These are phyloP conservation scores for Yarrowia porcina DNA, from an alignment of 805 yeast genomes.

Conservation along the genomic window DNA sequence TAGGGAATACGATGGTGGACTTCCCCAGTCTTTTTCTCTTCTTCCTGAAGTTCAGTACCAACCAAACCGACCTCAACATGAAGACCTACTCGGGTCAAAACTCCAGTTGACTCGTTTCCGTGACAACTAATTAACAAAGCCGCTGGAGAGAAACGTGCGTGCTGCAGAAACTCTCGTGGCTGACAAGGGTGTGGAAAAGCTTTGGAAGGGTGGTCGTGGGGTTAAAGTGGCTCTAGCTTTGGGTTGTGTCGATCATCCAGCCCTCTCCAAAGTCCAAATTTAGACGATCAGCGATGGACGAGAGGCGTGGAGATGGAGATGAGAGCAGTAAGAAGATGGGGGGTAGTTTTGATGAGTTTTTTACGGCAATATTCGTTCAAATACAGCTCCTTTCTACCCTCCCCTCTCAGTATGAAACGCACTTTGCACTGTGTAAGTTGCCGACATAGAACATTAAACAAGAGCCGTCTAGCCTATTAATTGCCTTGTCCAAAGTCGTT, in stretches of 20 bases:
- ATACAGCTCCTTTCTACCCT: too few relatives aligned
- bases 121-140: not conserved
- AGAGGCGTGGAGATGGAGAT: too few relatives aligned
- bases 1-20: too few relatives aligned
- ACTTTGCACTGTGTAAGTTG: not conserved
- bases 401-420: not conserved
- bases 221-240: not conserved
- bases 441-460: not conserved
- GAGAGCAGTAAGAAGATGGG: too few relatives aligned
- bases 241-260: not conserved
- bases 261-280: not conserved
- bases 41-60: too few relatives aligned
- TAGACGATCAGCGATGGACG: not conserved
- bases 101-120: not conserved
- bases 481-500: not conserved
- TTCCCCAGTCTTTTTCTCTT: too few relatives aligned
- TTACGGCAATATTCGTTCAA: too few relatives aligned
- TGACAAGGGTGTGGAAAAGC: constrained; percentile 17
- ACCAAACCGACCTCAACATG: too few relatives aligned
- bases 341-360: too few relatives aligned
- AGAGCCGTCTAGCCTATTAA: constrained; percentile 1
- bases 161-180: not conserved
- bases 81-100: too few relatives aligned
- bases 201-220: constrained; percentile 1
- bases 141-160: not conserved